Base-by-base conservation (phyloP, 1,284 basidiomycete species). In the Taiwanofungus camphoratus region DNA sequence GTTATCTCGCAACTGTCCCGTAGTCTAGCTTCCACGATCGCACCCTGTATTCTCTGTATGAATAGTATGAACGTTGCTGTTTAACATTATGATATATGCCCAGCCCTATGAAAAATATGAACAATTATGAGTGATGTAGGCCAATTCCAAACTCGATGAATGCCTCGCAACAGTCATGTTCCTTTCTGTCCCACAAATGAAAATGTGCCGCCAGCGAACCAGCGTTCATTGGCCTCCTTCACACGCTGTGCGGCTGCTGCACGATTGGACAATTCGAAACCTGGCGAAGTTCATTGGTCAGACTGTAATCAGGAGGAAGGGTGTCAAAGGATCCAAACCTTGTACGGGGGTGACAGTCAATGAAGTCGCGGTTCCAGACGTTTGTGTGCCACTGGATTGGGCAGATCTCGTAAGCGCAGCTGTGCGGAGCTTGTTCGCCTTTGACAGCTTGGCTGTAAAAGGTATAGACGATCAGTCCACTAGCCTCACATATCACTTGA, bases 271-370 rank as follows among this genome's bases (percentile, higher is more conserved):
- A 95, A 74, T 64, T 95, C 91, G 63, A 95, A 87, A 26, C 87
- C 87, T 87, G 49, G 5, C 43, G 46, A 41, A 29, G 20, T 34
- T 12, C 21, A 36, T 35, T 36, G 22, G 38, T 49, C 16, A 50
- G 41, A 35, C 6, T 15, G 13, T 4, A 11, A 13, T 16, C n/a
- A n/a, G n/a, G n/a, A n/a, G n/a, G 21, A 24, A 39, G 24, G n/a
- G 22, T 18, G 39, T 37, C 24, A 11, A 52, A 36, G 47, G 36
- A 8, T 26, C 34, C 45, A 15, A 59, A 82, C 91, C 95, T 80
- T 98, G 95, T 5, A 94, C 88, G 7, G 95, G 95, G 4, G 95
- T 99, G 48, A 99, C 95, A 7, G 87, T 87, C 46, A 99, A 68
- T 19, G 90, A 93, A 0, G 93, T 96, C 2, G 91, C 85, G 3